phyloP scores from a whole-genome alignment of 371 early-diverging fungal genomes.

The Mucor racemosus region DNA sequence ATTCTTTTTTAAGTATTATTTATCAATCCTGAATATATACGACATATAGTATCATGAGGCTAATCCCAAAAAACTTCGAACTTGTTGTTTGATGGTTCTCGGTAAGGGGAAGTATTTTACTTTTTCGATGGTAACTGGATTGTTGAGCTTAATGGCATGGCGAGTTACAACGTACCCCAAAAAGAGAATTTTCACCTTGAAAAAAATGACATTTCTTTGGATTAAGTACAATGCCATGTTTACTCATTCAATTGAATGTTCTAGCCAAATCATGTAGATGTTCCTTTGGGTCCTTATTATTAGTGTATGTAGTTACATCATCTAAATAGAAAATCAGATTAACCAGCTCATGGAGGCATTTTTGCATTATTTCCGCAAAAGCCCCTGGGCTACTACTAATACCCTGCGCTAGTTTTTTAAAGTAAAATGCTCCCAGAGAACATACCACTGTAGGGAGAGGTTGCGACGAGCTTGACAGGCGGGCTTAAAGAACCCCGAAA shows the following conservation, averaged over 20 bases:
- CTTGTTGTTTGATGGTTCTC: slow-evolving; percentile 3
- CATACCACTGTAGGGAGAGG: slow-evolving; percentile 57
- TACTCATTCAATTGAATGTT: not conserved
- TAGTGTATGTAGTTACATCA: not conserved
- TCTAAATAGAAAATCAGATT: slow-evolving; percentile 10
- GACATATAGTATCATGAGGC: no score
- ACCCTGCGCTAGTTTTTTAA: slow-evolving; percentile 42
- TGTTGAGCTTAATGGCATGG: not conserved
- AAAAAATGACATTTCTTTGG: slow-evolving; percentile 9
- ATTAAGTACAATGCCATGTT: not conserved
- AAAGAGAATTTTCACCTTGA: not conserved
- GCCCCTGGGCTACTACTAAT: slow-evolving; percentile 3
- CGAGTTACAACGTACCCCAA: slow-evolving; percentile 3
- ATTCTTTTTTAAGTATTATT: no score
- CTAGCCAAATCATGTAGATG: not conserved
- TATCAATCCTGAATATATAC: no score
- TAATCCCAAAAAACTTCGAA: not conserved
- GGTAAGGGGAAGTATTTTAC: slow-evolving; percentile 5
- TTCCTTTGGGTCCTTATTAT: not conserved
- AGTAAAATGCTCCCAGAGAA: slow-evolving; percentile 32
- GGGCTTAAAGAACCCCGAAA: not conserved
- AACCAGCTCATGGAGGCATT: slow-evolving; percentile 29
- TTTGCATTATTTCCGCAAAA: slow-evolving; percentile 39
- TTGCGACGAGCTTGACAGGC: no score
- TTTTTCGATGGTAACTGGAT: not conserved